Evolutionary conservation across 1,139 yeast species (phyloP).

Genomic region (Wickerhamiella pararugosa): DNA sequence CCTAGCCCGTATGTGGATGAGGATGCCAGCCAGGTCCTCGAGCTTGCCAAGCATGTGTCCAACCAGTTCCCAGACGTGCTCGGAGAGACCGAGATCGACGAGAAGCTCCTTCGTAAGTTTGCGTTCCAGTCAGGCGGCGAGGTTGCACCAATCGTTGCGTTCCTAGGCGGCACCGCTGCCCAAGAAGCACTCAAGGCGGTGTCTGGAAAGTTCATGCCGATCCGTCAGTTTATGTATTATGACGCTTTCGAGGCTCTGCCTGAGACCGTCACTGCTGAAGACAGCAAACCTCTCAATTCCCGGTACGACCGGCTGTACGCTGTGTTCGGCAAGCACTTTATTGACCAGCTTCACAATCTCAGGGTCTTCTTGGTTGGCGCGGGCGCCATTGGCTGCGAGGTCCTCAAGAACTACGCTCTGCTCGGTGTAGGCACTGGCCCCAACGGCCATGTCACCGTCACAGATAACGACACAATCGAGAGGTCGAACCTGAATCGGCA

Average conservation of each 20-base stretch:
- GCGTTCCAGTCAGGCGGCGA: conserved; percentile 86
- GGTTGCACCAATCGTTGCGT: conserved; percentile 77
- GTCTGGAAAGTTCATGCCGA: conserved; percentile 84
- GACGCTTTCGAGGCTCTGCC: conserved; percentile 83
- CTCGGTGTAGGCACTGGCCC: conserved; percentile 92
- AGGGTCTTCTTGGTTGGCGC: conserved; percentile 88
- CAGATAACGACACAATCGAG: conserved; percentile 93
- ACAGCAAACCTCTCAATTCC: conserved; percentile 59
- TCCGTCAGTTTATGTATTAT: conserved; percentile 81
- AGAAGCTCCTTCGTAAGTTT: conserved; percentile 51
- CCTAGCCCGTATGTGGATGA: conserved; percentile 68
- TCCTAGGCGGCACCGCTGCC: conserved; percentile 88
- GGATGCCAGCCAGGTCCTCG: conserved; percentile 57
- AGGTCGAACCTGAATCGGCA: conserved; percentile 93
- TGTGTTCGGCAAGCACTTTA: conserved; percentile 73
- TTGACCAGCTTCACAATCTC: conserved; percentile 55
- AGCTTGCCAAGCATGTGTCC: conserved; percentile 46
- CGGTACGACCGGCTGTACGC: conserved; percentile 92
- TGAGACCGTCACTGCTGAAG: conserved; percentile 47
- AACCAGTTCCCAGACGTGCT: conserved; percentile 43
- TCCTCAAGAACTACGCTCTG: conserved; percentile 96
- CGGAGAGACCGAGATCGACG: conserved; percentile 45
- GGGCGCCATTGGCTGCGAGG: conserved; percentile 99
- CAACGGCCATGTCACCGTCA: conserved; percentile 64
- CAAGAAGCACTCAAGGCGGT: conserved; percentile 94